Evolutionary conservation across 2,329 filamentous ascomycete genomes (phyloP).

Genomic region (Monosporascus sp.): DNA sequence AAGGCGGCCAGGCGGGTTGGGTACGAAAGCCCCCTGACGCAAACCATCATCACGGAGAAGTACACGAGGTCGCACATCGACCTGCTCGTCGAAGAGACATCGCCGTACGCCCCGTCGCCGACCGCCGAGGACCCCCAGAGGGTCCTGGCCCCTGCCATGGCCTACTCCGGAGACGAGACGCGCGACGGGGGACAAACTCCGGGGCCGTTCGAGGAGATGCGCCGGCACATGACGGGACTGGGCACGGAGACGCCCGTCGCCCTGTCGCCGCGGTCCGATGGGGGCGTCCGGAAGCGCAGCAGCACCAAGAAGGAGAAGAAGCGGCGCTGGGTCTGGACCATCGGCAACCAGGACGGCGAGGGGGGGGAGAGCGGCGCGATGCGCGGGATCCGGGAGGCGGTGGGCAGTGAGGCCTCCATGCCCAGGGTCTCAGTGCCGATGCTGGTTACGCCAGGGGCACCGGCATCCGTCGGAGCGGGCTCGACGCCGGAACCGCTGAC

Average conservation of each 20-base stretch:
- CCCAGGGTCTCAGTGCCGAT: conserved; percentile 8
- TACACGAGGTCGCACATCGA: conserved; percentile 61
- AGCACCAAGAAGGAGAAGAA: conserved; percentile 48
- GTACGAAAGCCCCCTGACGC: conserved; percentile 57
- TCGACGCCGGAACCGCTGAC: conserved; percentile 14
- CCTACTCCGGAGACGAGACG: conserved; percentile 48
- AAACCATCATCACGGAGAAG: conserved; percentile 58
- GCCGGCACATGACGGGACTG: conserved; percentile 48
- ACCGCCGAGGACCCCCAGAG: conserved; percentile 32
- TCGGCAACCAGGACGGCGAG: conserved; percentile 43
- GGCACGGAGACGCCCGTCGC: conserved; percentile 33
- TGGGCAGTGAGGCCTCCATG: conserved; percentile 22
- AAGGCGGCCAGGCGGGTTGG: conserved; percentile 51
- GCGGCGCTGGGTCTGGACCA: conserved; percentile 62
- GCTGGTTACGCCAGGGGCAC: conserved; percentile 2
- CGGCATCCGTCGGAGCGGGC: conserved; percentile 3
- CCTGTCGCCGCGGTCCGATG: conserved; percentile 31
- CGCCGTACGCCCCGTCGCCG: conserved; percentile 38
- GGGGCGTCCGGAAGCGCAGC: conserved; percentile 47
- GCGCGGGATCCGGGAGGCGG: conserved; percentile 31
- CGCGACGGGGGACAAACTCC: conserved; percentile 58
- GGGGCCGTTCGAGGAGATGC: conserved; percentile 59
- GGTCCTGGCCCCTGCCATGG: conserved; percentile 43
- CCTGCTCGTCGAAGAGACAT: conserved; percentile 52
- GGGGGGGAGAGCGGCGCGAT: conserved; percentile 37